phyloP scores from a whole-genome alignment of 139 green algal species.

The Tetraselmis striata region DNA sequence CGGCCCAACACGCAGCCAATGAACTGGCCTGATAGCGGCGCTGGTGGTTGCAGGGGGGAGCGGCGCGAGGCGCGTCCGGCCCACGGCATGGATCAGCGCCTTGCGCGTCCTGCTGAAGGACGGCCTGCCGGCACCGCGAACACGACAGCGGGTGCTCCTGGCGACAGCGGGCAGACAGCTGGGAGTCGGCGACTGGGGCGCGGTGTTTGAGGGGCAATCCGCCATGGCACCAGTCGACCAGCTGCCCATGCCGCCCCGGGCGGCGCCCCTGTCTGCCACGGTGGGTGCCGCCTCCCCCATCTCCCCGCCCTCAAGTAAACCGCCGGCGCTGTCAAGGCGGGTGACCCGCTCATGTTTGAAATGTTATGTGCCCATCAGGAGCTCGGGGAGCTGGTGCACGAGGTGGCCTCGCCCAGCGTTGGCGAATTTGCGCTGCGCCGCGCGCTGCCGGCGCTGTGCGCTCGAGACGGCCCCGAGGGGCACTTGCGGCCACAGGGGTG shows the following conservation, averaged over 20 bases:
- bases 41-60: not conserved
- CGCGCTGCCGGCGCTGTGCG: not conserved
- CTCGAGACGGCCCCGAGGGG: not conserved
- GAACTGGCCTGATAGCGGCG: not conserved
- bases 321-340: not conserved
- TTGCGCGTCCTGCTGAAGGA: not conserved
- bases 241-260: not conserved
- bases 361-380: not conserved
- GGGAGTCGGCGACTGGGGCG: not conserved
- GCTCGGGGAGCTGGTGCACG: not conserved
- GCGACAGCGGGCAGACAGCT: not conserved
- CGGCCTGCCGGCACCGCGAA: not conserved
- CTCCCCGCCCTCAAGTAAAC: not conserved
- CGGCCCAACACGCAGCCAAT: not conserved
- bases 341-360: not conserved
- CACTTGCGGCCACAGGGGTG: not conserved
- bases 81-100: not conserved
- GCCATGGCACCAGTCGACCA: not conserved
- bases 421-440: not conserved
- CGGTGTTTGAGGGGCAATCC: not conserved
- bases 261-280: not conserved
- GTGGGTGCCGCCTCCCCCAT: not conserved
- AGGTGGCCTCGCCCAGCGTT: not conserved
- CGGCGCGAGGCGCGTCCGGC: not conserved
- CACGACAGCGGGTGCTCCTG: not conserved